Base-by-base conservation (phyloP, 805 yeast species). In the Cyberlindnera xylosilytica region DNA sequence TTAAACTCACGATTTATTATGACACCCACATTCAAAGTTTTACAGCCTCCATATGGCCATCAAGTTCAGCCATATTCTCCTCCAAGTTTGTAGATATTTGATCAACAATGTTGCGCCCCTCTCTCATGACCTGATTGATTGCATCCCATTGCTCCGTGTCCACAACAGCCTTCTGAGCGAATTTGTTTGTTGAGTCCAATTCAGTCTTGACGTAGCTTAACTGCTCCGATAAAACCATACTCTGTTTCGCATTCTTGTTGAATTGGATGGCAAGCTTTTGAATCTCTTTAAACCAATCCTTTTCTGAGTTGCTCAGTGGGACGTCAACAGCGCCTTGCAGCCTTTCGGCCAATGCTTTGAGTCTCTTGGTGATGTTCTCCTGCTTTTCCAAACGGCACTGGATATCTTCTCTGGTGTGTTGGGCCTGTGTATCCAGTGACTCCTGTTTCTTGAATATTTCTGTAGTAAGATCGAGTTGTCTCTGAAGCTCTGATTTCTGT, bases 261-360 rank as follows among this genome's bases (percentile, higher is more conserved):
- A 67, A 64, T 11, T 49, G 45, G 3, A 53, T 24, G 0, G 63
- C 62, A 20, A 61, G 62, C 11, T 47, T 51, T 34, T 60, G 63
- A 8, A 76, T 58, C 50, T 73, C 78, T 24, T 56, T 61, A 42
- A 71, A 64, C 79, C 80, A 77, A 20, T 49, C 57, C 39, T 60
- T 58, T 52, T 77, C 82, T 10, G 65, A 56, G 4, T 57, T 57
- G 38, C 69, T 64, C 24, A 75, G 50, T 1, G 70, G 64, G 13
- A 58, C 39, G 6, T 64, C 59, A 32, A 39, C 45, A 47, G 45
- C 23, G 35, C 38, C 24, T 48, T 53, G 27, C 4, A 72, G 38
- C 10, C 47, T 59, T 4, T 57, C 51, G 8, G 56, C 51, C 12
- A 74, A 44, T 8, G 44, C 41, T 4, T 45, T 52, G 34, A 62